These are phyloP conservation scores for Pelargonium cotyledonis DNA, from an alignment of 441 rosid genomes.

Conservation along the genomic window DNA sequence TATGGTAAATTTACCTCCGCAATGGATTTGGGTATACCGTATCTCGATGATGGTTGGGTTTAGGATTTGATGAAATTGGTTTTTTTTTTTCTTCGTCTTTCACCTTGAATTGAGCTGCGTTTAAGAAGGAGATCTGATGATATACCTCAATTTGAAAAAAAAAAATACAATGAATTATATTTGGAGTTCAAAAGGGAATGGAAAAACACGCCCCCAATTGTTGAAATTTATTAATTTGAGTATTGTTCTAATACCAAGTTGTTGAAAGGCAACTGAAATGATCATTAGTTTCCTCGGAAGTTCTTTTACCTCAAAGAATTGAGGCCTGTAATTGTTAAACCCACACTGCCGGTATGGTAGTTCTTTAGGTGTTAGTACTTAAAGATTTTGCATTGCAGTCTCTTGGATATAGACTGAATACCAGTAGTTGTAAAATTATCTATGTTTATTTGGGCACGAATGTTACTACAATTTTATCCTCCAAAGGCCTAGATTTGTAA, in stretches of 20 bases:
- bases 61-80: no score
- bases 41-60: no score
- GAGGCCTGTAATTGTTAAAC: background rate
- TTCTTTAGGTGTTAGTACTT: background rate
- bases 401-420: background rate
- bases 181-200: no score
- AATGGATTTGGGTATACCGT: no score
- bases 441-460: background rate
- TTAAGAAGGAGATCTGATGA: no score
- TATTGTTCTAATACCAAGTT: background rate
- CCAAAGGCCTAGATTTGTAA: background rate
- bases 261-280: background rate
- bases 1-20: no score
- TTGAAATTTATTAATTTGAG: background rate
- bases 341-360: background rate
- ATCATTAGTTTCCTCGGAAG: background rate
- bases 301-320: background rate
- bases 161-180: no score
- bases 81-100: no score
- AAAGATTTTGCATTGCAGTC: background rate
- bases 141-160: no score
- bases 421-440: background rate
- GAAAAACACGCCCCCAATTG: no score
- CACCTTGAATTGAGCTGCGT: no score
- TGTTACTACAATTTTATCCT: background rate